Evolutionary conservation across 305 asterid genomes (phyloP), one percentile per base, ranked within the genome.

Genomic region (Fraxinus xanthoxyloides): DNA sequence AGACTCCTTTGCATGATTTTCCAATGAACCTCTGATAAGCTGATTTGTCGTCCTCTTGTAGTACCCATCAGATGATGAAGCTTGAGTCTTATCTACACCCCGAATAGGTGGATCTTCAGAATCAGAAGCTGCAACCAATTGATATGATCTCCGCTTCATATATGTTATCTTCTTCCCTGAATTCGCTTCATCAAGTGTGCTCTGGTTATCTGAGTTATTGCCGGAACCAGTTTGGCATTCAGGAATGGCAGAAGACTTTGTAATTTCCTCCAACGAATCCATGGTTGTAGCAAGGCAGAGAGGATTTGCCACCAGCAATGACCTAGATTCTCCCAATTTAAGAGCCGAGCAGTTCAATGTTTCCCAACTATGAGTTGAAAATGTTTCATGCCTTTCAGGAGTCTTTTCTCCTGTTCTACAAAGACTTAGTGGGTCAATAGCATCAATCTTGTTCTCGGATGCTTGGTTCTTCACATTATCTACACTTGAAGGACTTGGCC

Each of bases 31-130:
- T 89, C 98, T 92, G 78, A 95, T 85, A 85, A 96, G 95, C 90
- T 96, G 98, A 86, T 94, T 91, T 86, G 88, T 89, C 89, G 84
- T 94, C 85, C 91, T 91, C 91, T 94, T 94, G 85, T 86, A 92
- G 90, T 94, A 94, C 79, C 93, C 92, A 86, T 88, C 94, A 61
- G 98, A 89, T 43, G 86, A 83, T 77, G 90, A 85, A 28, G 87
- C 72, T 77, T 82, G 90, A 73, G 79, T 51, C 77, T 86, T 87
- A 85, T 90, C 93, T 82, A 74, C 78, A 81, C 77, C 82, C 36
- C 32, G 65, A 48, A n/a, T 56, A 38, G 88, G 76, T 46, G 28
- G 65, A 79, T 87, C 92, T 48, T 80, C 81, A 81, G 91, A 77
- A 82, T 78, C 84, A 26, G 97, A 83, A 85, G 95, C 86, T 48